A percentile compares a stretch with the other conserved stretches of the same genome.
These are phyloP conservation scores for Aspergillus sp. DNA, from an alignment of 2,329 filamentous ascomycete species.

Conservation along the genomic window DNA sequence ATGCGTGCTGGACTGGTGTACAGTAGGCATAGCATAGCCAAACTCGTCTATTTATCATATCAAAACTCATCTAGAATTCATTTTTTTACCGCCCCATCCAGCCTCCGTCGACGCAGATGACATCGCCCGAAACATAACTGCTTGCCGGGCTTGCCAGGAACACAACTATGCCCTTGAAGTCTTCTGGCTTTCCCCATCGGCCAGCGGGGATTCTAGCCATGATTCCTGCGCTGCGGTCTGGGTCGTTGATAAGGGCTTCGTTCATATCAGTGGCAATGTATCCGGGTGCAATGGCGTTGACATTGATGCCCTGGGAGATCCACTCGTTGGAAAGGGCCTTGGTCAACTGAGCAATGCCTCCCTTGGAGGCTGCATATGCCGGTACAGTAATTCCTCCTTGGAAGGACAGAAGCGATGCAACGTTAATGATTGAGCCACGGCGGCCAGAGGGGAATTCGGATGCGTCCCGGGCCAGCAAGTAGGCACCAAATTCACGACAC, in stretches of 20 bases:
- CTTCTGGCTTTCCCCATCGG: slow-evolving; percentile 76
- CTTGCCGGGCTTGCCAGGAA: slow-evolving; percentile 74
- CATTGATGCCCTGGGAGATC: slow-evolving; percentile 70
- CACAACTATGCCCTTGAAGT: slow-evolving; percentile 79
- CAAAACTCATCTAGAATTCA: no score
- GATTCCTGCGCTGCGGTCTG: slow-evolving; percentile 66
- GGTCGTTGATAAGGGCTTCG: slow-evolving; percentile 69
- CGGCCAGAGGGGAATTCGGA: slow-evolving; percentile 24
- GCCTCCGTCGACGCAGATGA: slow-evolving; percentile 80
- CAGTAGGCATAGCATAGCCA: no score
- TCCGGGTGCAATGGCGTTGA: slow-evolving; percentile 85
- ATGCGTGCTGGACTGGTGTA: no score
- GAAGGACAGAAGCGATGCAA: slow-evolving; percentile 75
- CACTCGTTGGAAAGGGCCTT: slow-evolving; percentile 86
- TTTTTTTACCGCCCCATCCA: slow-evolving; percentile 75
- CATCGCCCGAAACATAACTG: slow-evolving; percentile 75
- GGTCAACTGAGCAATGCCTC: slow-evolving; percentile 77
- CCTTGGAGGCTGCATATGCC: slow-evolving; percentile 82
- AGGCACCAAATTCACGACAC: slow-evolving; percentile 32
- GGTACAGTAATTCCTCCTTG: slow-evolving; percentile 86
- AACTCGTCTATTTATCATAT: no score
- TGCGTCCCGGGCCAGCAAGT: slow-evolving; percentile 23
- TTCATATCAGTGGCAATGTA: slow-evolving; percentile 98
- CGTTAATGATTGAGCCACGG: slow-evolving; percentile 65
- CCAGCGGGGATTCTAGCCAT: slow-evolving; percentile 76